These are phyloP conservation scores for Neurospora pannonica DNA, from an alignment of 495 filamentous ascomycete species.

Conservation along the genomic window DNA sequence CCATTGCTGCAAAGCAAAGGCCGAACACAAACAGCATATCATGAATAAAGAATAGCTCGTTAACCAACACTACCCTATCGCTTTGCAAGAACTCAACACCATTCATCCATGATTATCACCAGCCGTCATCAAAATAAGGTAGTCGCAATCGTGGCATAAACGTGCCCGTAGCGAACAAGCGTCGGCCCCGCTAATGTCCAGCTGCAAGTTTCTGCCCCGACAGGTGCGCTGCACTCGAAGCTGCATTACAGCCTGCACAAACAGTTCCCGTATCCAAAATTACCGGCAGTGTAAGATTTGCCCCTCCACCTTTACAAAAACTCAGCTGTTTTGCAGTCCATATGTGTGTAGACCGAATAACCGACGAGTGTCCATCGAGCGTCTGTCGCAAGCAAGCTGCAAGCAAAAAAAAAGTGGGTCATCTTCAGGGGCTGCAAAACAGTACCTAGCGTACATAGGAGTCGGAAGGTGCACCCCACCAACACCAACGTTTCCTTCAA, in stretches of 20 bases:
- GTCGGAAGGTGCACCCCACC: background rate
- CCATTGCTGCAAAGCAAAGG: too few relatives aligned
- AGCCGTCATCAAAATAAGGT: too few relatives aligned
- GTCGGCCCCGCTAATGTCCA: background rate
- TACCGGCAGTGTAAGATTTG: fast-evolving
- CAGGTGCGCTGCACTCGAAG: background rate
- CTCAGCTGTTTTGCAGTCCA: background rate
- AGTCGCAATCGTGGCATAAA: too few relatives aligned
- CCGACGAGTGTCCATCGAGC: background rate
- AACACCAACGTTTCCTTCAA: background rate
- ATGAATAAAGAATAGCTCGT: too few relatives aligned
- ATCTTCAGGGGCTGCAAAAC: background rate
- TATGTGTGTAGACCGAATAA: background rate
- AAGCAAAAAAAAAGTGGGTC: background rate
- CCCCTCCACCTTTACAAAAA: fast-evolving
- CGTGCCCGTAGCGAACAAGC: background rate
- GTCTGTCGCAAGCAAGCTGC: background rate
- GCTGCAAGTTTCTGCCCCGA: background rate
- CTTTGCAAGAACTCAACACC: too few relatives aligned
- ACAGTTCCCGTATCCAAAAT: background rate
- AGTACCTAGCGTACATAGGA: background rate
- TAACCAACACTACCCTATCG: too few relatives aligned
- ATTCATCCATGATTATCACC: too few relatives aligned
- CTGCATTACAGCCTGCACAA: background rate
- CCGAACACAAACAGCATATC: too few relatives aligned